Evolutionary conservation across 2,329 filamentous ascomycete species (phyloP).

Genomic region (Periglandula ipomoeae): DNA sequence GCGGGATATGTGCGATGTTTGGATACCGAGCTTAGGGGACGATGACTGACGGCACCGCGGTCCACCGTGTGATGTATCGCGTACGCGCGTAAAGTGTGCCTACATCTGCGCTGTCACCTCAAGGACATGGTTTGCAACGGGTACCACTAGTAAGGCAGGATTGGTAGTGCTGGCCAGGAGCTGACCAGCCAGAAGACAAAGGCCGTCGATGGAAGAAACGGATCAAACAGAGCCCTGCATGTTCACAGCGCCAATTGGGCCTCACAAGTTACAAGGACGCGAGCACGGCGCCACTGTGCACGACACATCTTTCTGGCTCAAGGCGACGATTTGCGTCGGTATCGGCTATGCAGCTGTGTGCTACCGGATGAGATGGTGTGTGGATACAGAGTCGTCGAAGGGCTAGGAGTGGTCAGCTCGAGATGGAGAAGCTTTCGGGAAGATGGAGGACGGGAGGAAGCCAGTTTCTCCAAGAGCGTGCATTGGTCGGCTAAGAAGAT

Average conservation of each 20-base stretch:
- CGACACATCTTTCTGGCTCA: not conserved
- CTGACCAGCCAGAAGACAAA: not conserved
- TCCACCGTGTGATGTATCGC: not conserved
- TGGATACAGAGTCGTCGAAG: not conserved
- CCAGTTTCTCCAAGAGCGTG: not conserved
- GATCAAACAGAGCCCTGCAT: constrained; percentile 4
- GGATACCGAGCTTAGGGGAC: not conserved
- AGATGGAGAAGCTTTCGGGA: not conserved
- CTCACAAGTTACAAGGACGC: constrained; percentile 1
- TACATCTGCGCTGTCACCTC: not conserved
- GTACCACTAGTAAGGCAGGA: not conserved
- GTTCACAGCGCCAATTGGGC: not conserved
- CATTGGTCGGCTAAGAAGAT: too few relatives aligned
- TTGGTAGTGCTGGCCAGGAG: not conserved
- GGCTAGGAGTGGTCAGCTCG: not conserved
- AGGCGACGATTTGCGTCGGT: not conserved
- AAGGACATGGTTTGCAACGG: constrained; percentile 2
- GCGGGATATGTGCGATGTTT: not conserved
- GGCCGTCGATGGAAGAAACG: not conserved
- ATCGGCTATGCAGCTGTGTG: not conserved
- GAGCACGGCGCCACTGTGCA: constrained; percentile 3
- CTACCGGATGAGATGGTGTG: not conserved
- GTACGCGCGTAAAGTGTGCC: not conserved
- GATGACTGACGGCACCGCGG: not conserved
- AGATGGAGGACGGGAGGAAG: not conserved